Evolutionary conservation across 2,329 filamentous ascomycete species (phyloP), one percentile per base, ranked within the genome.

Genomic region (Aspergillus sp.): DNA sequence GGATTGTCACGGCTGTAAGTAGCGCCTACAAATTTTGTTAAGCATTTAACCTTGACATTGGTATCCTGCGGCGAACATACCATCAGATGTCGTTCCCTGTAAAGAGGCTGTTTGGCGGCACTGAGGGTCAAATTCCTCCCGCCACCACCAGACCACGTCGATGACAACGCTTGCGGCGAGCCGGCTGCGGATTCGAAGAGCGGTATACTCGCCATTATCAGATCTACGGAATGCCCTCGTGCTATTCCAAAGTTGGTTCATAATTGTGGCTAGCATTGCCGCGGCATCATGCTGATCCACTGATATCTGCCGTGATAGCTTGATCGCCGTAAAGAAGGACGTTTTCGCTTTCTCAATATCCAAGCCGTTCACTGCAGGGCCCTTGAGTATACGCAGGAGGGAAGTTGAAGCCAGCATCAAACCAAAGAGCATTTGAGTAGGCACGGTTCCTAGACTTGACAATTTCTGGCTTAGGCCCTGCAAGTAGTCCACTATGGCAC

Each of bases 61-160:
- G 18, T n/a, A 6, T 36, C 60, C 46, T 32, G 36, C 58, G 36
- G 56, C 20, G 58, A 59, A 32, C 39, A 31, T 65, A 63, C 69
- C 63, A 20, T 67, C 66, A 20, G 59, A 22, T 4, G 54, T 50
- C 22, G 64, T 69, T 2, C 56, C 56, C 24, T 60, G 62, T 1
- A 62, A 58, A 29, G 54, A 54, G 10, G 54, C 45, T 52, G 57
- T 61, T 12, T 54, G 31, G 49, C 69, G 65, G n/a, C 65, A 55
- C 9, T 67, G 64, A 4, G 66, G 63, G 42, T 75, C 76, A 55
- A 72, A 76, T 55, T 79, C 77, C 51, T 79, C 77, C 6, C 76
- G 71, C 75, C 76, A 79, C 77, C 77, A 79, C 69, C 76, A 77
- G 22, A 78, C 68, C 11, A 71, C 63, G 62, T 79, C 77, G 18